Percentiles rank a stretch among this genome's conserved stretches.
Conservation (phyloP, 345 rosid genomes). For the Euphorbia tirucalli region DNA sequence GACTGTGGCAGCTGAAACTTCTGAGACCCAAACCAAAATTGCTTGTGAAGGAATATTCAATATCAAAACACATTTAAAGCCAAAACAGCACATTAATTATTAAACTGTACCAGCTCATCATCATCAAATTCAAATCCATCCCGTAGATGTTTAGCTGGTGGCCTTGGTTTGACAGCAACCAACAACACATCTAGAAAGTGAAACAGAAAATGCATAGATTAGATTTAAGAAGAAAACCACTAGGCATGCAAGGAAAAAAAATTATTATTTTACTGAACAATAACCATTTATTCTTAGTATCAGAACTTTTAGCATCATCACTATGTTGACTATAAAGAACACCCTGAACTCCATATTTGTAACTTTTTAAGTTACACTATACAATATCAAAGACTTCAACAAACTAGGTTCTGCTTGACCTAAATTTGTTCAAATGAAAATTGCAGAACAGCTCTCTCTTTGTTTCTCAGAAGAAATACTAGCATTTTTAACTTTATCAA, state of each 20-base stretch:
- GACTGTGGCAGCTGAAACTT: slow-evolving; percentile 76
- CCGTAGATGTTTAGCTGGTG: slow-evolving; percentile 49
- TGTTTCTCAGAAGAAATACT: background rate
- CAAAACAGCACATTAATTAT: slow-evolving; percentile 4
- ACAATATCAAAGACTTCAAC: too few species aligned
- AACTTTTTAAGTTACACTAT: too few species aligned
- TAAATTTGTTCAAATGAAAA: background rate
- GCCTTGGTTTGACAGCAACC: slow-evolving; percentile 77
- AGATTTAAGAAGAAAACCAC: slow-evolving; percentile 6
- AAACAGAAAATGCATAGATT: background rate
- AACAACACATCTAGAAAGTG: slow-evolving; percentile 52
- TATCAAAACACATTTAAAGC: background rate
- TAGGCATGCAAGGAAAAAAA: background rate
- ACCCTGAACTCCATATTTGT: background rate
- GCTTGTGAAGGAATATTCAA: background rate
- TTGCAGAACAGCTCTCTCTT: background rate
- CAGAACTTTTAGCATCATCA: background rate
- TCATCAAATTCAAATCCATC: slow-evolving; percentile 45
- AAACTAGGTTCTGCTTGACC: background rate
- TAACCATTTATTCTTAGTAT: background rate
- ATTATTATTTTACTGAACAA: background rate
- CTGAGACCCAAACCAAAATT: slow-evolving; percentile 30
- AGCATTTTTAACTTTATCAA: background rate
- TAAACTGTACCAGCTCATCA: slow-evolving; percentile 54
- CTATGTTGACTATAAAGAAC: too few species aligned